Evolutionary conservation across 2,329 filamentous ascomycete genomes (phyloP), one percentile per base, ranked within the genome.

Genomic region (Pseudogymnoascus sp.): DNA sequence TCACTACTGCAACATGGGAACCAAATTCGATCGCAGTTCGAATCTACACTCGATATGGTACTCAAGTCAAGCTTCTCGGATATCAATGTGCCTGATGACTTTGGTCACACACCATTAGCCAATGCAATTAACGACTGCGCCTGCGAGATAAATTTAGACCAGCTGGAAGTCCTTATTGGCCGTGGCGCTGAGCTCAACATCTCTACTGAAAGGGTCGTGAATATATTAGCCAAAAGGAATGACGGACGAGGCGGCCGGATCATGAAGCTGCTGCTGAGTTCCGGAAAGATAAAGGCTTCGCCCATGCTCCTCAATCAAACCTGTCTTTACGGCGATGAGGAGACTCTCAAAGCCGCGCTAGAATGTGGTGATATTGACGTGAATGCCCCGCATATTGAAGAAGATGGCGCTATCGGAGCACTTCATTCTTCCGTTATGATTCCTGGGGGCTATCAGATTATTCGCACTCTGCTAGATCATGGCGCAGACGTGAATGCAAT

Each of bases 361-460:
- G 25, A 53, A 53, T 31, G 23, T 31, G 25, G 25, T n/a, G 46
- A 53, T 53, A 31, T 31, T 53, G 25, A 53, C n/a, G 46, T 53
- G 46, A 53, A 31, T 53, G 8, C 25, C 46, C 8, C 23, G 12
- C 46, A 31, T 16, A 16, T 53, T 11, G 11, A 53, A n/a, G 25
- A 53, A 28, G n/a, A 31, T 31, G 46, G 46, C 25, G 31, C 46
- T 53, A 53, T 53, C 8, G 46, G 46, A 53, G 46, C 37, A 10
- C 59, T 60, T 23, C 59, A 60, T 14, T 37, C 59, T 23, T 37
- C 59, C 8, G 59, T 42, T 37, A 16, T 60, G 38, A 25, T 60
- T 14, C 59, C 59, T 37, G 59, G 59, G 12, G 14, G 7, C 12
- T 37, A 37, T 14, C 18, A 60, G 4, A 37, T 40, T 31, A 28